Evolutionary conservation across 2,329 filamentous ascomycete species (phyloP).

Genomic region (Aspergillus pseudotamarii): DNA sequence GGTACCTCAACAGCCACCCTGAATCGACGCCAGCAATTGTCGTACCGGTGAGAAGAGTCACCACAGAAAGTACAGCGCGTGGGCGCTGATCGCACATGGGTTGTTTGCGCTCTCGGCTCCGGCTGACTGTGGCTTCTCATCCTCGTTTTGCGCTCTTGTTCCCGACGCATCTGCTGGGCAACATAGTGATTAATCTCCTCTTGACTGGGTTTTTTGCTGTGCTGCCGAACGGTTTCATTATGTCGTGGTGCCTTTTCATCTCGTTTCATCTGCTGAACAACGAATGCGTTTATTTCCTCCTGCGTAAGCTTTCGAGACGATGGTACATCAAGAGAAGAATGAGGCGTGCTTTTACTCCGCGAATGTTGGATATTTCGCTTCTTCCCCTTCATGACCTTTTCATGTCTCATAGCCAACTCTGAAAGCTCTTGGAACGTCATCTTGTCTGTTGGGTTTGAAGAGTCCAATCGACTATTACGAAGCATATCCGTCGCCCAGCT

Average conservation of each 20-base stretch:
- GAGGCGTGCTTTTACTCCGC: conserved; percentile 1
- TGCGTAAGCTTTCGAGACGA: conserved; percentile 21
- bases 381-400: conserved; percentile 15
- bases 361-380: conserved; percentile 4
- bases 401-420: conserved; percentile 25
- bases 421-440: conserved; percentile 28
- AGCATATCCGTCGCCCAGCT: conserved; percentile 30
- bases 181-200: conserved; percentile 35
- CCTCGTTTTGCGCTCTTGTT: conserved; percentile 24
- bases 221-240: conserved; percentile 13
- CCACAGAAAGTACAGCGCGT: conserved; percentile 28
- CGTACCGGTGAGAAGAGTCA: conserved; percentile 22
- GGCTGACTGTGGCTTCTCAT: conserved; percentile 27
- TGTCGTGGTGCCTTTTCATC: conserved; percentile 11
- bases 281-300: conserved; percentile 32
- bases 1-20: conserved; percentile 29
- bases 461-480: conserved; percentile 25
- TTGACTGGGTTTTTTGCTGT: conserved; percentile 30
- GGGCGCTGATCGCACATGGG: conserved; percentile 2
- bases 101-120: conserved; percentile 12
- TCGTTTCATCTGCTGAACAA: conserved; percentile 28
- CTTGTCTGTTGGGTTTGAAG: conserved; percentile 20
- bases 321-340: not conserved
- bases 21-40: conserved; percentile 29
- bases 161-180: conserved; percentile 29